Base-by-base conservation (phyloP, 78 protist genomes). In the Tieghemostelium lacteum region DNA sequence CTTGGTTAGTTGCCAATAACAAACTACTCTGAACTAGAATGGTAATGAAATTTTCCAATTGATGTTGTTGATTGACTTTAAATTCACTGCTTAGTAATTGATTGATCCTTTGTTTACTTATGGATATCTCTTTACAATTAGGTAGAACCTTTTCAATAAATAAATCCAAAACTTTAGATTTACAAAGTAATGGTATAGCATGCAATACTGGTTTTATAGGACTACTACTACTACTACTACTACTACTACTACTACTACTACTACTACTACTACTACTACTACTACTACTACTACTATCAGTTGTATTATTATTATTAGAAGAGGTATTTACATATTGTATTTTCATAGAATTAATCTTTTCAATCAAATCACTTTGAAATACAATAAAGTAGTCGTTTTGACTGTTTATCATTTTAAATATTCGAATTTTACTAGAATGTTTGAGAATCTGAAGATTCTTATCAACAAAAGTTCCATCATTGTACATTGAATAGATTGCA, bases 371-470 rank as follows among this genome's bases (percentile, higher is more conserved):
- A 19, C 16, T 39, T 57, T 70, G 66, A 40, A 34, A 26, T 19
- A 69, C 8, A 14, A 83, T 60, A 33, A 45, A 52, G 65, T 83
- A 69, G 19, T 83, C 91, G 58, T 69, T 83, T 45, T 28, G 22
- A 29, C 88, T 72, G 20, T 76, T 58, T 63, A 72, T 31, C 24
- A 69, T 16, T 69, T 83, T 61, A 57, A 83, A 60, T 58, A 83
- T 33, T 70, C 78, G 66, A 33, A 83, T 45, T 22, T 12, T 29
- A 14, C 78, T 74, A 69, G 55, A 29, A 40, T 83, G 66, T 7
- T 83, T 83, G 66, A 83, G 60, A 24, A 10, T 28, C 20, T 67
- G 62, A 64, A 52, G 19, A 36, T 77, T 66, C 6, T 55, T 19
- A 39, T 70, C 37, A 20, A 80, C 78, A 58, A 45, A 26, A n/a